phyloP scores from a whole-genome alignment of 129 eudicot genomes.

The Oenanthe sinensis region DNA sequence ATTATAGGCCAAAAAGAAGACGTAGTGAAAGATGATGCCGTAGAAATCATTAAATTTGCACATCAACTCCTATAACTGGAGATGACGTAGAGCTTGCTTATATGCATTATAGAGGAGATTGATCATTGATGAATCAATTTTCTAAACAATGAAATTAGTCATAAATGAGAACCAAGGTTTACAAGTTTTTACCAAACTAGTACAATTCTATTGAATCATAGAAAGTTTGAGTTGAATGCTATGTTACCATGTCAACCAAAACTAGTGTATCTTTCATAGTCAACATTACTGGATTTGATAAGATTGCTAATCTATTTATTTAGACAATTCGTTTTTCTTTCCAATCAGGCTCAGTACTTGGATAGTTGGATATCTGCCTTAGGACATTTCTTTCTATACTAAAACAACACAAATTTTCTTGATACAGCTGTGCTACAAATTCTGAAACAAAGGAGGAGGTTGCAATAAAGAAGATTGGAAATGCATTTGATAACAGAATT shows the following conservation, averaged over 20 bases:
- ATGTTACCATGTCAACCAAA: background rate
- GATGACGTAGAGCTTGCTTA: background rate
- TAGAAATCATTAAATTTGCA: too few relatives aligned
- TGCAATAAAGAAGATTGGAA: slow-evolving; percentile 75
- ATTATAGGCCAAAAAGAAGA: too few relatives aligned
- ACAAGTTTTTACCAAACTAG: background rate
- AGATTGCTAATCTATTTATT: background rate
- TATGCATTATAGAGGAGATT: background rate
- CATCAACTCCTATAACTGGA: too few relatives aligned
- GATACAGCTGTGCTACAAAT: slow-evolving; percentile 49
- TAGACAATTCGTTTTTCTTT: background rate
- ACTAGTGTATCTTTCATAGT: background rate
- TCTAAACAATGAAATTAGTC: too few relatives aligned
- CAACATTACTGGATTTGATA: background rate
- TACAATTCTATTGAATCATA: too few relatives aligned
- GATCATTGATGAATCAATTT: too few relatives aligned
- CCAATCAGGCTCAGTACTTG: background rate
- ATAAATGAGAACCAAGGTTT: background rate
- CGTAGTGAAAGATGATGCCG: too few relatives aligned
- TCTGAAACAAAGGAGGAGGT: slow-evolving; percentile 78
- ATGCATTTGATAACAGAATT: slow-evolving; percentile 71
- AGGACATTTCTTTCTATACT: background rate
- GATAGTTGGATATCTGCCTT: background rate
- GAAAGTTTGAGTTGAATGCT: background rate
- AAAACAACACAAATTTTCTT: background rate